Evolutionary conservation across 495 filamentous ascomycete species (phyloP), one percentile per base, ranked within the genome.

Genomic region (Bathelium albidoporum): DNA sequence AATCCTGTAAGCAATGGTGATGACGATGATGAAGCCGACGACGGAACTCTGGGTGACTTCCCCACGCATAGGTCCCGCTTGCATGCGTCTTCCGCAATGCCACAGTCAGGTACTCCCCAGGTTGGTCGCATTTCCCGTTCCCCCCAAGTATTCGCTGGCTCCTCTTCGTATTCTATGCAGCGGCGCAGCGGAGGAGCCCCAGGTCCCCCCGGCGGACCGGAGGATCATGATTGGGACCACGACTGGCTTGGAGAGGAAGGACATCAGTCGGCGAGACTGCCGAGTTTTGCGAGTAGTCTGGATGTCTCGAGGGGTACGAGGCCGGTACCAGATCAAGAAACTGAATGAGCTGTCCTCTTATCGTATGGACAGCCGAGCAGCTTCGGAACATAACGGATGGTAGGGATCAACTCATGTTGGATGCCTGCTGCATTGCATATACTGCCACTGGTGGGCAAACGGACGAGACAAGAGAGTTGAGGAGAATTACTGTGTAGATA

Each of bases 171-270:
- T 18, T 49, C 43, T 49, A n/a, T 18, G 43, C 43, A 11, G 43
- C 43, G 18, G 5, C 9, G n/a, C 43, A 49, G 9, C 43, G 43
- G 43, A 9, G 20, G 43, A 49, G 3, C n/a, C 11, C 43, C 18
- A 20, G 43, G 20, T 49, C 5, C n/a, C 20, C 43, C 43, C 18
- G 3, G 43, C 43, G 49, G 49, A n/a, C 49, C 49, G n/a, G 22
- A 29, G 9, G 49, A 55, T 55, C 49, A 55, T 29, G 49, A 55
- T 29, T 55, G 49, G 49, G 16, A 55, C 49, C 49, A 55, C 16
- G 49, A 55, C 24, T 55, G 49, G 49, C 24, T 55, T 2, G 20
- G 20, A 9, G 49, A 55, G 4, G 49, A 55, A 16, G 7, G 24
- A n/a, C 26, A 55, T 55, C 20, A 24, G 22, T 28, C 49, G 4